Base-by-base conservation (phyloP, 805 yeast species). In the Scheffersomyces ergatensis region DNA sequence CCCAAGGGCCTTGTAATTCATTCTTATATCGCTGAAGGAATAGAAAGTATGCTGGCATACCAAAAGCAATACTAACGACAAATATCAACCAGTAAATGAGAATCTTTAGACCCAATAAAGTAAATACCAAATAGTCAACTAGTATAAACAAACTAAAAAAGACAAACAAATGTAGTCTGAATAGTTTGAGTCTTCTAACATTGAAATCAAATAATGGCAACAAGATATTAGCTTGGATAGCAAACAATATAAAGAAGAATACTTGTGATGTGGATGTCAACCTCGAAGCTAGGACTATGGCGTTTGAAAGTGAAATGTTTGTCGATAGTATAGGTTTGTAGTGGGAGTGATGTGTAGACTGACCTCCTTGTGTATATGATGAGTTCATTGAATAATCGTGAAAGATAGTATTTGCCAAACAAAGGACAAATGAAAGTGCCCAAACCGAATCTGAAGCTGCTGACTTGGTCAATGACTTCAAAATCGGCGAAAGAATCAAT, bases 361-460 rank as follows among this genome's bases (percentile, higher is more conserved):
- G 30, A 15, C 37, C 38, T 11, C 42, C 39, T n/a, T 13, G 38
- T 25, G 36, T 14, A 30, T 42, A 35, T 3, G 55, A 50, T n/a
- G 74, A 55, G 46, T 76, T 77, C 53, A 76, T 68, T 27, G 85
- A 74, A 58, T 85, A 83, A 61, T 87, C 87, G 55, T 83, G 82
- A 50, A 82, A 72, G 19, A 82, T 54, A 2, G 89, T 65, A 52
- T 89, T 89, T 33, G 82, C 65, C 9, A 88, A 50, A 24, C 86
- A 81, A 13, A 93, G 67, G 82, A 96, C 84, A 35, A 83, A 80
- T 6, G 95, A 79, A 4, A 93, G 62, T 0, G 96, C 89, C 97
- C 98, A 92, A 44, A 93, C 89, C 13, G 97, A 88, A 65, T 93
- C 98, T 0, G 93, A 84, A 0, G 97, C 80, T 0, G 97, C 89